Conservation (phyloP, 495 filamentous ascomycete species). For the Aspergillus bridgeri region DNA sequence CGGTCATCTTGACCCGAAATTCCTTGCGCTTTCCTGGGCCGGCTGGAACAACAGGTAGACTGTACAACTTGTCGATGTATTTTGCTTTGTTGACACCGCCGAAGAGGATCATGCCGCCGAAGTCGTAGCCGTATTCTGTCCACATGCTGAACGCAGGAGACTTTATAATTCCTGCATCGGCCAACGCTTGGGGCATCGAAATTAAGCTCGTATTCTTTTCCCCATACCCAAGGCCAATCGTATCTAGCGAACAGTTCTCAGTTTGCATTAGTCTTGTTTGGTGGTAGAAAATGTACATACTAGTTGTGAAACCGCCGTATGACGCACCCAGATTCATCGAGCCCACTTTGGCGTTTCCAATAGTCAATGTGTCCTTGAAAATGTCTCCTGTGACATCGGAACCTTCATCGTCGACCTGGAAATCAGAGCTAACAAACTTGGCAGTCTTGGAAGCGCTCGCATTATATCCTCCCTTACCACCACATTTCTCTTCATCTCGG, state of each 20-base stretch:
- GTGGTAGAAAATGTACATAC: background rate
- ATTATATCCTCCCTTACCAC: background rate
- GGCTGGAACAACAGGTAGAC: background rate
- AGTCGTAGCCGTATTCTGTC: background rate
- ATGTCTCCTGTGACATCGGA: background rate
- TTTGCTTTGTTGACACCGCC: slow-evolving; percentile 3
- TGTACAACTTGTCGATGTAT: background rate
- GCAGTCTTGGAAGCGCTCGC: background rate
- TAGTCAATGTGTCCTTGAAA: background rate
- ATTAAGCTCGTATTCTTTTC: background rate
- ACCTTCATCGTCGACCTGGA: background rate
- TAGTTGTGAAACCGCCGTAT: no score
- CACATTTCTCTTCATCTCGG: background rate
- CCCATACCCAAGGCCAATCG: background rate
- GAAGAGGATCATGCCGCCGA: background rate
- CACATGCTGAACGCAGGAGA: slow-evolving; percentile 1
- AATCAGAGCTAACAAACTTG: background rate
- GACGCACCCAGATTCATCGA: background rate
- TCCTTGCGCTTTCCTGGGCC: background rate
- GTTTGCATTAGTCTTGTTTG: no score
- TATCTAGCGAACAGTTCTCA: no score
- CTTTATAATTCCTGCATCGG: background rate
- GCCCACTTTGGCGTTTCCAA: background rate
- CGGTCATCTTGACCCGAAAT: background rate
- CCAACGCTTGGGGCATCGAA: background rate